Evolutionary conservation across 2,329 filamentous ascomycete species (phyloP).

Genomic region (Hypoxylon sp.): DNA sequence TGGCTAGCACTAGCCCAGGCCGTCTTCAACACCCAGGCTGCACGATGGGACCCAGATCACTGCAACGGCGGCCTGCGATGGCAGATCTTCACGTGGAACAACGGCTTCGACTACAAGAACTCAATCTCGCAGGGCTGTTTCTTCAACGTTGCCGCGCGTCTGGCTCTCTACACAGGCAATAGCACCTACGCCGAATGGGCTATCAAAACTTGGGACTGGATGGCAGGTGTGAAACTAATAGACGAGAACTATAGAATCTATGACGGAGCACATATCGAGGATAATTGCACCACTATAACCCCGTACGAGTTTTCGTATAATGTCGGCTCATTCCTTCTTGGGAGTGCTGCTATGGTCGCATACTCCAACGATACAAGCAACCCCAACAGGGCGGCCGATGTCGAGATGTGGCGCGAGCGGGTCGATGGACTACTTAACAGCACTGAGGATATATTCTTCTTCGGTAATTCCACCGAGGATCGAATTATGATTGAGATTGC

Average conservation of each 20-base stretch:
- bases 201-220: conserved; percentile 76
- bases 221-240: conserved; percentile 64
- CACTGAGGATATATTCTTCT: conserved; percentile 64
- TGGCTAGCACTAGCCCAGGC: conserved; percentile 79
- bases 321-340: conserved; percentile 70
- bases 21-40: conserved; percentile 81
- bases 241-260: conserved; percentile 67
- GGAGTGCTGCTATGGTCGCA: conserved; percentile 75
- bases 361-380: conserved; percentile 54
- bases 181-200: conserved; percentile 81
- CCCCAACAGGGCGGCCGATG: conserved; percentile 46
- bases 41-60: conserved; percentile 72
- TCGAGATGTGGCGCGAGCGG: conserved; percentile 64
- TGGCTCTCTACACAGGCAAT: conserved; percentile 81
- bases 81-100: conserved; percentile 87
- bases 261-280: conserved; percentile 66
- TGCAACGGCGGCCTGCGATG: conserved; percentile 82
- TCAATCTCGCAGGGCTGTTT: conserved; percentile 70
- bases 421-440: conserved; percentile 65
- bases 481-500: conserved; percentile 69
- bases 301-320: conserved; percentile 76
- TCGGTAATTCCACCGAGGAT: conserved; percentile 54
- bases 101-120: conserved; percentile 81
- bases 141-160: conserved; percentile 70
- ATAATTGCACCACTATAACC: conserved; percentile 66